phyloP scores from a whole-genome alignment of 2,329 filamentous ascomycete genomes.

The Trichoderma atroviride region DNA sequence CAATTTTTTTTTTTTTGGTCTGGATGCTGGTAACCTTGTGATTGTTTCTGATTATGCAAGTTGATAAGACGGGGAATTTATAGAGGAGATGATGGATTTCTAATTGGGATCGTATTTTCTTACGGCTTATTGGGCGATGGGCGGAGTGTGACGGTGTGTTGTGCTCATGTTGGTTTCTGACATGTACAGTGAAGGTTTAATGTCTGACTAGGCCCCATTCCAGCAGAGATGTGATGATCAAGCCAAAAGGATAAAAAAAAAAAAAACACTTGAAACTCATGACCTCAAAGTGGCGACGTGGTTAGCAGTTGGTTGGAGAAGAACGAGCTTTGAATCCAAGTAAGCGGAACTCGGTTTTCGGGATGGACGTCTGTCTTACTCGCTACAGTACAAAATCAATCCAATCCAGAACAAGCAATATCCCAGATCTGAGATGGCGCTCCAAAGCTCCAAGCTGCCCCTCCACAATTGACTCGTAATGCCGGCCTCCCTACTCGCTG shows the following conservation, averaged over 20 bases:
- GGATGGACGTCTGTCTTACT: not conserved
- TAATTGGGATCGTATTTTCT: not conserved
- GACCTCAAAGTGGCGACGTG: not conserved
- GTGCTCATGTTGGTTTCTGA: not conserved
- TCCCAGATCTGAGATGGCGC: slow-evolving; percentile 5
- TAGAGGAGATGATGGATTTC: not conserved
- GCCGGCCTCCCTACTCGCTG: not conserved
- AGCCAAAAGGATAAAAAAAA: not conserved
- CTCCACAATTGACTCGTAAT: slow-evolving; percentile 1
- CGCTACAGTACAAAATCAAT: not conserved
- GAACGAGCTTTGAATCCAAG: not conserved
- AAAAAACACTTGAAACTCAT: not conserved
- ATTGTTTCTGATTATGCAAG: not conserved
- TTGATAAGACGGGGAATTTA: not conserved
- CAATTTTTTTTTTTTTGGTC: too few species aligned
- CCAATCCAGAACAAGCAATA: not conserved
- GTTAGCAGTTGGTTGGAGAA: not conserved
- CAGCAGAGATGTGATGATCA: not conserved
- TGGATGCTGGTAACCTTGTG: not conserved
- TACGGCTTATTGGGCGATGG: not conserved
- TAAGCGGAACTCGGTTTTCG: not conserved
- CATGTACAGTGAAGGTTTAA: not conserved
- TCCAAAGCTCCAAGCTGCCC: not conserved
- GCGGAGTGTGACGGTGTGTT: not conserved
- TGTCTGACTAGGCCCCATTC: not conserved